Base-by-base conservation (phyloP, 768 basidiomycete species). In the Collybia sp. region DNA sequence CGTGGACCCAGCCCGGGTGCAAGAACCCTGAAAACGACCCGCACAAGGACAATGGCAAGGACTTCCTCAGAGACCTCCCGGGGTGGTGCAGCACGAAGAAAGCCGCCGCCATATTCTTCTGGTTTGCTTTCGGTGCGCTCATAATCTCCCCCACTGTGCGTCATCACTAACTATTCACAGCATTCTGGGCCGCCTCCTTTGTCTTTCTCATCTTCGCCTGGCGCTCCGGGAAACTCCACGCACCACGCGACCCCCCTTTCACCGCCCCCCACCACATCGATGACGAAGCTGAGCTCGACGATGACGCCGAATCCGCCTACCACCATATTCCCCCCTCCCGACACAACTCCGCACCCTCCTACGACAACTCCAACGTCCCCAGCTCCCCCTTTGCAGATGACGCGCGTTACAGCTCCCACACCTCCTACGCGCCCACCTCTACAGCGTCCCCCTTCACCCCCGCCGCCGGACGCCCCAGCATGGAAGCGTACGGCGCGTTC, bases 71-170 rank as follows among this genome's bases (percentile, higher is more conserved):
- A 3, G 89, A 71, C 15, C 70, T 97, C 2, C 66, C 75, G 3
- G 81, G 87, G 0, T 96, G 90, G 88, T 97, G 93, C 65, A 81
- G 73, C 52, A 94, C 93, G 6, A 97, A 96, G 69, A 93, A 91
- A 56, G 93, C 93, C 2, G 89, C 79, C 0, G 81, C 81, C 4
- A 79, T 94, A 39, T 96, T 97, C 66, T 85, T 93, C 61, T 95
- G 93, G 93, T 62, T 92, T 8, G 71, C 80, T 1, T 88, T 90
- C 45, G 73, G 90, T 89, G 53, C 40, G 82, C 71, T 6, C 13
- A 36, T 9, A 13, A 40, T 25, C 35, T 43, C 19, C 12, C 43
- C 15, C 38, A 40, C n/a, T 12, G 19, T 40, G n/a, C 25, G 34
- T 15, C 46, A 52, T 39, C 31, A 19, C 52, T 44, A 31, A 11